Evolutionary conservation across 2,329 filamentous ascomycete genomes (phyloP), one percentile per base, ranked within the genome.

Genomic region (Tolypocladium album): DNA sequence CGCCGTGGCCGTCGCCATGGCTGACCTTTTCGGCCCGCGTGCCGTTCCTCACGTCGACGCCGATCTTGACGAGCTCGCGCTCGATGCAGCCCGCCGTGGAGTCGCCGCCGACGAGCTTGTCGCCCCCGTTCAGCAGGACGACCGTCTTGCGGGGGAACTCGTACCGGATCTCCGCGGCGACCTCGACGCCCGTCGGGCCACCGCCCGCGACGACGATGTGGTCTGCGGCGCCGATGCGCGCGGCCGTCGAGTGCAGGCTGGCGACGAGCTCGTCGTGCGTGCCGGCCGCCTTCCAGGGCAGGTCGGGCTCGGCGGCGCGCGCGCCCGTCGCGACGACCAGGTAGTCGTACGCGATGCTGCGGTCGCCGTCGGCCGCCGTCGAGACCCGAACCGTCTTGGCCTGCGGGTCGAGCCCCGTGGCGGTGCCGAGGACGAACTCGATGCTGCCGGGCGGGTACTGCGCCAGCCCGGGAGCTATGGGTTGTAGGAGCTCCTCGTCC

Each of bases 271-370:
- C 77, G 58, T 79, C 77, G 67, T 82, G 73, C 11, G 74, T 75
- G 64, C 74, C 76, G 50, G 72, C 69, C 50, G 75, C 75, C 69
- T 85, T 85, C 79, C 82, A 85, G 2, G 81, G 81, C 59, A 78
- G 69, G 36, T 68, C 64, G n/a, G 66, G 61, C 24, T 73, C 72
- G 36, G 73, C 67, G 52, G 73, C 70, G 62, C 77, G 76, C 22
- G 82, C 73, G 52, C 83, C 83, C 0, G 82, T 85, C 20, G 82
- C 82, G 47, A 86, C 68, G 50, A 86, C 79, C 55, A 86, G 77
- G 63, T 84, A 79, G 69, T 83, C 80, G 67, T 85, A 86, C 57
- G 67, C 58, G 15, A 82, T 57, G 17, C 66, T 66, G 43, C 71
- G 70, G 59, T 69, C 62, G 40, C 61, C 27, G 27, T 2, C 67